Percentiles rank a stretch among this genome's conserved stretches.
phyloP scores from a whole-genome alignment of 1,284 basidiomycete genomes.

The Tremellales sp. region DNA sequence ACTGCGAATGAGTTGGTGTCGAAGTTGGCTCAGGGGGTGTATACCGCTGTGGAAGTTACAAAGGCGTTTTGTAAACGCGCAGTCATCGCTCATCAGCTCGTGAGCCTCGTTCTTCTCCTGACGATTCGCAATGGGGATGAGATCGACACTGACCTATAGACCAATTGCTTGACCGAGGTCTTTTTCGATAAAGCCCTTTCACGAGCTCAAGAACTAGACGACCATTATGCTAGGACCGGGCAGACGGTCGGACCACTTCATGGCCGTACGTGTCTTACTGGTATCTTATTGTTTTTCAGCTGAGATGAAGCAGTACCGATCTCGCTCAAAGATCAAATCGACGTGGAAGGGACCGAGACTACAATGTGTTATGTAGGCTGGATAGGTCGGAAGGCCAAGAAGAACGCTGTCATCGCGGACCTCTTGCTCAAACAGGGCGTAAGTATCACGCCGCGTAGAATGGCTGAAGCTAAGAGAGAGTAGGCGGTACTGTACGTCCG shows the following conservation, averaged over 20 bases:
- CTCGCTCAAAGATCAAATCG: constrained; percentile 53
- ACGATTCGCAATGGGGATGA: too few relatives aligned
- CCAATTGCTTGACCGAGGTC: constrained; percentile 66
- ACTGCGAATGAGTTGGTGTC: constrained; percentile 1
- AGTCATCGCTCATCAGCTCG: constrained; percentile 8
- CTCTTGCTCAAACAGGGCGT: constrained; percentile 51
- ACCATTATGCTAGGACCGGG: constrained; percentile 52
- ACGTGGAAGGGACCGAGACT: constrained; percentile 11
- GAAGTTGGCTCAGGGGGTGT: constrained; percentile 2
- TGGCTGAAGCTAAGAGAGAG: too few relatives aligned
- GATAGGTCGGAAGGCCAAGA: constrained; percentile 18
- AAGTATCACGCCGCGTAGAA: too few relatives aligned
- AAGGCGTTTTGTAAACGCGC: constrained; percentile 5
- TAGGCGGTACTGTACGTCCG: constrained; percentile 12
- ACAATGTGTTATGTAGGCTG: constrained; percentile 49
- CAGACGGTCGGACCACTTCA: constrained; percentile 56
- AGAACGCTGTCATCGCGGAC: constrained; percentile 15
- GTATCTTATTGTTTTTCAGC: not conserved
- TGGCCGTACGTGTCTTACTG: constrained; percentile 51
- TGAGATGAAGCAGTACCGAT: too few relatives aligned
- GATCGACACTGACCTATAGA: constrained; percentile 27
- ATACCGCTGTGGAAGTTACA: constrained; percentile 7
- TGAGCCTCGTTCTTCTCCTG: not conserved
- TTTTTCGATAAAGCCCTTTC: constrained; percentile 59
- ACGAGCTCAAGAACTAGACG: constrained; percentile 59